A percentile compares a stretch with the other conserved stretches of the same genome.
These are phyloP conservation scores for Schizophyllum commune DNA, from an alignment of 1,284 basidiomycete species.

Conservation along the genomic window DNA sequence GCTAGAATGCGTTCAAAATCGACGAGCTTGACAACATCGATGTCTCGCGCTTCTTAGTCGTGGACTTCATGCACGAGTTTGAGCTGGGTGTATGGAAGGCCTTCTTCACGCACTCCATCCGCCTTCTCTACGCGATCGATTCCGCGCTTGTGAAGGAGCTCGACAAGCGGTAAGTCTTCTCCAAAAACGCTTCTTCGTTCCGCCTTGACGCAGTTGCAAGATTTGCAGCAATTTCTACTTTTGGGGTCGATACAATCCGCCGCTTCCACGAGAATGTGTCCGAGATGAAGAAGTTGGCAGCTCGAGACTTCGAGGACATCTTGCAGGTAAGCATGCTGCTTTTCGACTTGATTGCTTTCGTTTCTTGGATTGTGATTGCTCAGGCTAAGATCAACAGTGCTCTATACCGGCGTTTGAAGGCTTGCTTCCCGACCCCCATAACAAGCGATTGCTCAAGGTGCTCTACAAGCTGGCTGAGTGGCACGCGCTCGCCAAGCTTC, in stretches of 20 bases:
- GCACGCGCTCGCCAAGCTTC: conserved; percentile 27
- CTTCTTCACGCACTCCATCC: conserved; percentile 20
- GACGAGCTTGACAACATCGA: conserved; percentile 13
- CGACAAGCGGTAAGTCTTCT: conserved; percentile 10
- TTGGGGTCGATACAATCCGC: conserved; percentile 10
- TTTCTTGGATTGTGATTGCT: neutral
- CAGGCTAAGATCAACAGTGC: conserved; percentile 18
- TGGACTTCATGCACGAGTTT: conserved; percentile 22
- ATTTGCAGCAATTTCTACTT: conserved; percentile 7
- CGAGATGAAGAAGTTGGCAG: conserved; percentile 12
- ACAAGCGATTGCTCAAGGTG: conserved; percentile 15
- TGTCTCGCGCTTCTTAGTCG: conserved; percentile 15
- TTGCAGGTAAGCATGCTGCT: conserved; percentile 5
- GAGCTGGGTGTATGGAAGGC: conserved; percentile 24
- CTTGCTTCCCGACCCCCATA: conserved; percentile 20
- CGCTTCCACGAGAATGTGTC: conserved; percentile 8
- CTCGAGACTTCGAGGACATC: conserved; percentile 9
- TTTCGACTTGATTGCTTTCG: neutral
- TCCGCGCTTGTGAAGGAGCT: conserved; percentile 7
- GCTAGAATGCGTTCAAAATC: conserved; percentile 25
- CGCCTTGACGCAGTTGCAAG: neutral
- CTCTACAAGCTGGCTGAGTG: conserved; percentile 19
- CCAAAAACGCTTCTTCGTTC: neutral
- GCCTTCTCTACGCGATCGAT: conserved; percentile 14
- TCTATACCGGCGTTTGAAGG: conserved; percentile 25